Percentiles rank a stretch among this genome's conserved stretches.
Evolutionary conservation across 2,329 filamentous ascomycete genomes (phyloP).

Genomic region (Botrytis cinerea): DNA sequence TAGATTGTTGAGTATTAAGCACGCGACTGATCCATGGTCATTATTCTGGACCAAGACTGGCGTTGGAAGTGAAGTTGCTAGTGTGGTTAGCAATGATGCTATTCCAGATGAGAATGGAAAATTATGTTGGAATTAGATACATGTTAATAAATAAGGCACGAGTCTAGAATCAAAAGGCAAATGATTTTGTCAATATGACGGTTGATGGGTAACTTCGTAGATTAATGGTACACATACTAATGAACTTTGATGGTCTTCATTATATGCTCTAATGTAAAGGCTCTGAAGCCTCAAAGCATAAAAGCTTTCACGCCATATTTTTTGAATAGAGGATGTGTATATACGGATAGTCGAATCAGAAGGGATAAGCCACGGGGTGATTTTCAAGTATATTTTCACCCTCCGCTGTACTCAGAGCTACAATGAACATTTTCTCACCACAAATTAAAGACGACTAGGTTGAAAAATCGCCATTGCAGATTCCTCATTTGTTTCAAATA

Average conservation of each 20-base stretch:
- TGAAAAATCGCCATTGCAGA: not conserved
- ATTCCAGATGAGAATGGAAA: conserved; percentile 20
- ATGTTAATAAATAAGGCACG: not conserved
- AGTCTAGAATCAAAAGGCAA: not conserved
- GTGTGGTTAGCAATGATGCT: conserved; percentile 25
- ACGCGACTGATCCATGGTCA: conserved; percentile 27
- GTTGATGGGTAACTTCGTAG: not conserved
- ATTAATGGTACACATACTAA: not conserved
- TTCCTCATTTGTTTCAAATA: not conserved
- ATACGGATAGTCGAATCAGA: not conserved
- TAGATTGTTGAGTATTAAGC: conserved; percentile 28
- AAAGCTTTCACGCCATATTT: not conserved
- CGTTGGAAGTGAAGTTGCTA: conserved; percentile 44
- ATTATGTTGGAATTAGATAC: conserved; percentile 18
- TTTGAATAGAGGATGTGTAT: not conserved
- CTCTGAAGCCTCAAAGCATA: not conserved
- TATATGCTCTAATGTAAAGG: not conserved
- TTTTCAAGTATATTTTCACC: not conserved
- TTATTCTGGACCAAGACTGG: conserved; percentile 30
- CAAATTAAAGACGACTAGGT: not conserved
- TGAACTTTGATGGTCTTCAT: not conserved
- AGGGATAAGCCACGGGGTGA: not conserved
- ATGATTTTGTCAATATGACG: not conserved
- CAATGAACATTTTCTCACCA: not conserved
- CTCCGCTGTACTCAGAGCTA: not conserved